Evolutionary conservation across 179 eudicot species (phyloP).

Genomic region (Silene vulgaris): DNA sequence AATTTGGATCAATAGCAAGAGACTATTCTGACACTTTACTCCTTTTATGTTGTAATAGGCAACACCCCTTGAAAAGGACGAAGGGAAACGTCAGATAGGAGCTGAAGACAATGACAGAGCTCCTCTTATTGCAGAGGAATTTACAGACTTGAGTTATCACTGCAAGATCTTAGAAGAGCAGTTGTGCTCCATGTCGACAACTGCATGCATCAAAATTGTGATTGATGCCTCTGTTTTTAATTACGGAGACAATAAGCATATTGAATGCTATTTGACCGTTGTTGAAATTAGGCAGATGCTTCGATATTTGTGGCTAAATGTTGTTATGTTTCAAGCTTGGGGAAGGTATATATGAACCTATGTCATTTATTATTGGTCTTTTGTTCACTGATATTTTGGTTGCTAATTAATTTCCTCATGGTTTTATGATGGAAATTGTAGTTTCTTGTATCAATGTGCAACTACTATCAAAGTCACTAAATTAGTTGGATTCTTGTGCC

Average conservation of each 20-base stretch:
- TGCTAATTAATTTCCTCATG: no score
- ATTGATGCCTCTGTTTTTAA: not conserved
- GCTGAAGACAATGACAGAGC: not conserved
- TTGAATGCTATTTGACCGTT: not conserved
- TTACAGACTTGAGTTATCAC: not conserved
- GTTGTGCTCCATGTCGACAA: not conserved
- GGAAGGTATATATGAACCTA: not conserved
- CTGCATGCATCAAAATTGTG: not conserved
- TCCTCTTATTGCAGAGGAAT: not conserved
- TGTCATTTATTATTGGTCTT: no score
- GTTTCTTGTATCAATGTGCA: conserved; percentile 1
- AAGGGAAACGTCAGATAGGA: not conserved
- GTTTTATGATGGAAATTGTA: not conserved
- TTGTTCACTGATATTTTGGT: no score
- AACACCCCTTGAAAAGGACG: no score
- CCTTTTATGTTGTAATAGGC: no score
- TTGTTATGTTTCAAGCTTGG: not conserved
- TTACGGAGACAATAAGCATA: not conserved
- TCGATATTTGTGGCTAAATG: not conserved
- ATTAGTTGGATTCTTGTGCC: not conserved
- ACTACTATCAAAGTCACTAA: not conserved
- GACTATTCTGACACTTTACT: no score
- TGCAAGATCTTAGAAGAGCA: not conserved
- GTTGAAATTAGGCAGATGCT: not conserved
- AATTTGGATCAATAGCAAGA: no score